Conservation (phyloP, 495 filamentous ascomycete species). For the Penicillium macrosclerotiorum region DNA sequence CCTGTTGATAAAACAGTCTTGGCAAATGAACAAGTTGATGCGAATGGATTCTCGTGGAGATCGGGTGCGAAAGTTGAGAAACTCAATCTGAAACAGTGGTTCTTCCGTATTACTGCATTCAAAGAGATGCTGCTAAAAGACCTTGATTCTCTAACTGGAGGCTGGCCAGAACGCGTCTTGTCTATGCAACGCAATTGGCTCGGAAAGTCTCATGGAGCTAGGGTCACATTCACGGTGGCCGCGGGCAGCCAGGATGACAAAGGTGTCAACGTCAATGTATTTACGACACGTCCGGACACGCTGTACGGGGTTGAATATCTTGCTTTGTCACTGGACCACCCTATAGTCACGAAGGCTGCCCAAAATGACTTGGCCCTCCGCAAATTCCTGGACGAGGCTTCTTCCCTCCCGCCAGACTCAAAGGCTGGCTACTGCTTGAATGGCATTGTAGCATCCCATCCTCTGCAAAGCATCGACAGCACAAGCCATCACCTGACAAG, state of each 20-base stretch:
- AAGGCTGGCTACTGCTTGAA: constrained; percentile 71
- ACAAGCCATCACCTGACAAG: constrained; percentile 47
- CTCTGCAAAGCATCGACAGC: constrained; percentile 54
- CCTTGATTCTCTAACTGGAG: constrained; percentile 60
- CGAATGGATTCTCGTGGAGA: constrained; percentile 80
- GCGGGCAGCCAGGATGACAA: constrained; percentile 28
- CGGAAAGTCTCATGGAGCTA: constrained; percentile 71
- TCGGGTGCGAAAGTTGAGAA: constrained; percentile 86
- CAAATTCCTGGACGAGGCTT: constrained; percentile 62
- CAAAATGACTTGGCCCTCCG: constrained; percentile 57
- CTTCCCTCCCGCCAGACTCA: constrained; percentile 63
- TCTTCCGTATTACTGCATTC: constrained; percentile 78
- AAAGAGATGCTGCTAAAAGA: constrained; percentile 71
- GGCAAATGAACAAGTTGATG: constrained; percentile 88
- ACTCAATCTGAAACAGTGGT: constrained; percentile 81
- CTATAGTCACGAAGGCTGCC: constrained; percentile 62
- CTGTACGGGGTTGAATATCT: constrained; percentile 82
- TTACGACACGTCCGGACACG: constrained; percentile 82
- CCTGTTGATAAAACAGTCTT: constrained; percentile 86
- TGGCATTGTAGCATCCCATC: constrained; percentile 62
- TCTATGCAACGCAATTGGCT: constrained; percentile 90
- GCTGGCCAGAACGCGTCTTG: constrained; percentile 79
- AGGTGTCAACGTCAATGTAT: constrained; percentile 60
- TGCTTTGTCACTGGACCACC: constrained; percentile 71
- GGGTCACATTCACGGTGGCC: constrained; percentile 64